Base-by-base conservation (phyloP, 257 asterid genomes). In the Eucommia ulmoides region DNA sequence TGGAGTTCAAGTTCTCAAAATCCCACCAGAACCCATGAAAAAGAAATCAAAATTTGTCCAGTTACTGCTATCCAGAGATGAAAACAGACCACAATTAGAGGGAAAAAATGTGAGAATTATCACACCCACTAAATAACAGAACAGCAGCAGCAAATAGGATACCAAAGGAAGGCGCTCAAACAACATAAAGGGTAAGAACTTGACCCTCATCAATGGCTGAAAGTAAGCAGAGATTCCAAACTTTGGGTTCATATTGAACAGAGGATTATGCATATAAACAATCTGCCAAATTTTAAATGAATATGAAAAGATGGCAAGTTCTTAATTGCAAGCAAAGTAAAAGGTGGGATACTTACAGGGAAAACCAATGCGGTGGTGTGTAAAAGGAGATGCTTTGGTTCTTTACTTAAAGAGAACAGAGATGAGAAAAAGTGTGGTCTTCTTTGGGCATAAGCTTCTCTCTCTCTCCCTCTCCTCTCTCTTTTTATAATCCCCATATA, bases 291-390 rank as follows among this genome's bases (percentile, higher is more conserved):
- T 3, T 16, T 6, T 15, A 6, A 7, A 16, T 15, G 20, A 18
- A 38, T 9, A 6, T 2, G 19, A 42, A 42, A 18, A 18, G 7
- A 42, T 6, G 48, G 48, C 10, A 42, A 42, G 48, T 42, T 42
- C 20, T 42, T 42, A 72, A 74, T 73, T 84, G 93, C n/a, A 89
- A 85, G 96, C 91, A 69, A 82, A 89, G 96, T 50, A 72, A n/a
- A 82, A 68, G 74, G 41, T 58, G 72, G 75, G 65, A 75, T 72
- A 60, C 83, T 65, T 75, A 60, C 81, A 70, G 76, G 64, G 70
- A 69, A 80, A 80, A 70, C 75, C 71, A 69, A 67, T 35, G 75
- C 53, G 63, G 59, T 59, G 61, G 49, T 70, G 72, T 68, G 62
- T 61, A 59, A 59, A 64, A 61, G 41, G 67, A 70, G 80, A 84